These are phyloP conservation scores for Scheffersomyces amazonensis DNA, from an alignment of 805 yeast species.

Conservation along the genomic window DNA sequence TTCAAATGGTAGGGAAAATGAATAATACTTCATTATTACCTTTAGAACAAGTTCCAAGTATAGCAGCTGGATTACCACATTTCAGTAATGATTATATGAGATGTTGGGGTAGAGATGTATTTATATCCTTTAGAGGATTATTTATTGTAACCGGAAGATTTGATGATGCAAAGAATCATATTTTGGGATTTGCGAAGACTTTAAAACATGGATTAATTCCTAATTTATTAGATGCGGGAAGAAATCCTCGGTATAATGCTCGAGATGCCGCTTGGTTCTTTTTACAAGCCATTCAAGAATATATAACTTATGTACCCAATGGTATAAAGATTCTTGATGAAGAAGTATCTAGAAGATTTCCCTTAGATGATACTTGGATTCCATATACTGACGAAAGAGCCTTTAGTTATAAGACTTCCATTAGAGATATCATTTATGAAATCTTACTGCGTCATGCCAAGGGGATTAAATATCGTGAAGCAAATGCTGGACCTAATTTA, in stretches of 20 bases:
- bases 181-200: conserved; percentile 83
- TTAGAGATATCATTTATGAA: conserved; percentile 79
- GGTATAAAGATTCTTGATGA: conserved; percentile 68
- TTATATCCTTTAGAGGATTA: conserved; percentile 81
- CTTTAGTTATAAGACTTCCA: conserved; percentile 64
- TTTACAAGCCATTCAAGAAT: conserved; percentile 84
- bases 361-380: conserved; percentile 79
- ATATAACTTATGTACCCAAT: conserved; percentile 61
- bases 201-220: conserved; percentile 95
- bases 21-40: conserved; percentile 76
- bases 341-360: conserved; percentile 79
- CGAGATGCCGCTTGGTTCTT: conserved; percentile 98
- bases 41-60: conserved; percentile 55
- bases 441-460: conserved; percentile 83
- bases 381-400: conserved; percentile 70
- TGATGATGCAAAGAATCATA: conserved; percentile 78
- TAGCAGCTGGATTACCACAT: conserved; percentile 97
- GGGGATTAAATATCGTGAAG: conserved; percentile 87
- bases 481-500: conserved; percentile 85
- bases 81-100: conserved; percentile 90
- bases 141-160: conserved; percentile 72
- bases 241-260: conserved; percentile 92
- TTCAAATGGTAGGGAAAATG: conserved; percentile 81
- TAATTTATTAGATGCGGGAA: conserved; percentile 86
- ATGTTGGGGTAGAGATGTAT: conserved; percentile 98